These are phyloP conservation scores for Cunninghamia lanceolata DNA, from an alignment of 75 land plant genomes.

Conservation along the genomic window DNA sequence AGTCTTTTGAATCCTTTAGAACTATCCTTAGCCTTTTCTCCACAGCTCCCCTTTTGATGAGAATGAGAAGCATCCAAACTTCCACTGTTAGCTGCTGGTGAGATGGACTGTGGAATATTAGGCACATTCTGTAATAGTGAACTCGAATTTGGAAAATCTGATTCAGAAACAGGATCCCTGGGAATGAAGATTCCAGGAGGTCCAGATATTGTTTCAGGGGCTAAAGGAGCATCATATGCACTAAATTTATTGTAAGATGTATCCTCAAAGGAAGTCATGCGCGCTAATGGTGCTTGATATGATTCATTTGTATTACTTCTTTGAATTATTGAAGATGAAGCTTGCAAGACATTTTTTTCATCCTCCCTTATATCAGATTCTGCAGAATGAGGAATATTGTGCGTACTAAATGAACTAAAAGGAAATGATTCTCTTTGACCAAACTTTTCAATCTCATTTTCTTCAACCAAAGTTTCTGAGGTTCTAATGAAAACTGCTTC, in stretches of 20 bases:
- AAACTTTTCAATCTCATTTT: background rate
- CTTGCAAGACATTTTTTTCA: background rate
- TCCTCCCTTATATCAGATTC: background rate
- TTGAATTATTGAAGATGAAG: background rate
- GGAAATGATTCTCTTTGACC: background rate
- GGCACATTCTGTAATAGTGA: conserved; percentile 2
- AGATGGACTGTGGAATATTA: conserved; percentile 9
- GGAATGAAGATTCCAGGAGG: conserved; percentile 3
- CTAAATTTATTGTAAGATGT: conserved; percentile 19
- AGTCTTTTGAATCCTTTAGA: conserved; percentile 75
- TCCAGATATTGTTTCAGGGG: conserved; percentile 1
- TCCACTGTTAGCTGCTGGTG: conserved; percentile 11
- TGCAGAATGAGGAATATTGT: background rate
- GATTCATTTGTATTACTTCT: conserved; percentile 19
- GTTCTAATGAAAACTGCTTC: conserved; percentile 2
- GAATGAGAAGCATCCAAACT: conserved; percentile 21
- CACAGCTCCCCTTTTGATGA: conserved; percentile 8
- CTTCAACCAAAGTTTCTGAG: background rate
- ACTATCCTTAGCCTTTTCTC: conserved; percentile 61
- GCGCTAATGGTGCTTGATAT: conserved; percentile 56
- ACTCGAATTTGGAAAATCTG: background rate
- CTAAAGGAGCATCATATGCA: conserved; percentile 1
- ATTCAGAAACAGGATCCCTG: conserved; percentile 7
- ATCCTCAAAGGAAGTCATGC: conserved; percentile 54
- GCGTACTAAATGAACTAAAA: background rate